Evolutionary conservation across 345 rosid species (phyloP), one percentile per base, ranked within the genome.

Genomic region (Arabis hirsuta): DNA sequence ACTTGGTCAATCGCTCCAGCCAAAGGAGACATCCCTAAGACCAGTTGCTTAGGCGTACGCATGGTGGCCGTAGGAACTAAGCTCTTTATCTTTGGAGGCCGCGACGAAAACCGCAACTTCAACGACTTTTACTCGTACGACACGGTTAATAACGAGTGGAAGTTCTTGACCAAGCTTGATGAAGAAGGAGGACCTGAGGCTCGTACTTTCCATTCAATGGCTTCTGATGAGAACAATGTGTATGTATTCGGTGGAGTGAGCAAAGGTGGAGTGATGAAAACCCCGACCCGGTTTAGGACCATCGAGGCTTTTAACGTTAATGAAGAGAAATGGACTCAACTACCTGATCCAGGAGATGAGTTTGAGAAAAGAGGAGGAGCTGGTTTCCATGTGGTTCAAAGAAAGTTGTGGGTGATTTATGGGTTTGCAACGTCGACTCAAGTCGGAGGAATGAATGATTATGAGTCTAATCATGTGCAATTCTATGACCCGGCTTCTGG

Each of bases 321-420:
- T 8, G 50, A 38, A 0, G 52, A 51, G 39, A 39, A 26, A 11
- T 71, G 67, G 74, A 2, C 2, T 46, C 58, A 71, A n/a, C 59
- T 60, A 20, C 67, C 74, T 0, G 48, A 22, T 16, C 74, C 50
- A 3, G 74, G 58, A 26, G 60, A 50, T 7, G 12, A 16, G 3
- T 60, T 58, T 0, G 46, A 47, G 31, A 16, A 13, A 14, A 58
- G 60, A 60, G 74, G 67, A 38, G 67, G 57, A 3, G 57, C 67
- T 0, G 67, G 67, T 1, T n/a, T 60, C 7, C 12, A 4, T 38
- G 59, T 71, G 41, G 67, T 41, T 12, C 16, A 71, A 22, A 43
- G 51, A 1, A 71, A 60, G 62, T 7, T 62, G 9, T 72, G 70
- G 76, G 70, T 72, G 59, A 12, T 62, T 42, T 72, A 62, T 9